phyloP scores from a whole-genome alignment of 2,329 filamentous ascomycete genomes.

The Diaporthe australafricana region DNA sequence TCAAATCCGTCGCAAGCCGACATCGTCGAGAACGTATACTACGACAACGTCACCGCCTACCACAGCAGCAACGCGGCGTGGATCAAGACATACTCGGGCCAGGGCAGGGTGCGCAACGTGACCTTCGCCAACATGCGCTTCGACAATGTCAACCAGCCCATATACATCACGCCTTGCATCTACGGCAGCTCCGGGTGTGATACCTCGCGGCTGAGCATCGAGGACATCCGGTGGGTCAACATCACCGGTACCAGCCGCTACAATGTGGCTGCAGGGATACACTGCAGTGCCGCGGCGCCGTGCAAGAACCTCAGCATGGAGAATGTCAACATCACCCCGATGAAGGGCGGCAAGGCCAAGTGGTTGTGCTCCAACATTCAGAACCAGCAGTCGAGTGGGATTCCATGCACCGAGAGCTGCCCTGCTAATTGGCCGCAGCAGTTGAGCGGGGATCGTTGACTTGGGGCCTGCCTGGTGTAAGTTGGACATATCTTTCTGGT shows the following conservation, averaged over 20 bases:
- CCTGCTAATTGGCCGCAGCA: conserved; percentile 53
- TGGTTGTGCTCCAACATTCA: conserved; percentile 57
- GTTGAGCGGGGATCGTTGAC: conserved; percentile 45
- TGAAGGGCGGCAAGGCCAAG: conserved; percentile 53
- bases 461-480: background rate
- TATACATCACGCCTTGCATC: conserved; percentile 60
- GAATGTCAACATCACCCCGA: conserved; percentile 57
- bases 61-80: conserved; percentile 55
- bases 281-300: conserved; percentile 55
- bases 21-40: conserved; percentile 51
- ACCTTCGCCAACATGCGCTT: conserved; percentile 55
- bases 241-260: conserved; percentile 61
- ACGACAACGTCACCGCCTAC: conserved; percentile 51
- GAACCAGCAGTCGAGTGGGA: conserved; percentile 48
- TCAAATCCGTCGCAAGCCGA: conserved; percentile 46
- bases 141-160: conserved; percentile 59
- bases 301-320: conserved; percentile 59
- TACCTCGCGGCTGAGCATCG: conserved; percentile 54
- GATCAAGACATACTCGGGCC: conserved; percentile 56
- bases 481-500: background rate
- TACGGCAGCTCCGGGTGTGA: conserved; percentile 55
- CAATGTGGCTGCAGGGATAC: conserved; percentile 60
- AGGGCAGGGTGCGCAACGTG: conserved; percentile 55
- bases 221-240: conserved; percentile 61
- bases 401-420: conserved; percentile 51